These are phyloP conservation scores for Fusarium metavorans DNA, from an alignment of 2,329 filamentous ascomycete species.

Conservation along the genomic window DNA sequence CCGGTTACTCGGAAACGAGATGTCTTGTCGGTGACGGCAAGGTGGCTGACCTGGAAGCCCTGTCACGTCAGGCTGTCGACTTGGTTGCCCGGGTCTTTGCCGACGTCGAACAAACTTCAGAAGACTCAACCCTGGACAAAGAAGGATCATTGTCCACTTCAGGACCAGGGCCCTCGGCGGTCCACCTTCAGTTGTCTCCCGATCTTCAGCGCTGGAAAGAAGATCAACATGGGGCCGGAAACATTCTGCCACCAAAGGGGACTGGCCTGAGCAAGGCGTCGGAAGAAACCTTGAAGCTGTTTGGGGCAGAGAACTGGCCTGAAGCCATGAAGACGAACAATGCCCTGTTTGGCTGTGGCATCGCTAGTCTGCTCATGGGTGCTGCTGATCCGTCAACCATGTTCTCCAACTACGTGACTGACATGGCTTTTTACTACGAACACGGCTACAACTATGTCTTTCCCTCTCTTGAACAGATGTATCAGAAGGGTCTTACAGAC, in stretches of 20 bases:
- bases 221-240: slow-evolving; percentile 33
- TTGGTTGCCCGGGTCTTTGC: slow-evolving; percentile 36
- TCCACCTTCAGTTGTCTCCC: slow-evolving; percentile 33
- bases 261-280: slow-evolving; percentile 33
- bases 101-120: slow-evolving; percentile 29
- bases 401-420: slow-evolving; percentile 42
- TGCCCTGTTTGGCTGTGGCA: slow-evolving; percentile 39
- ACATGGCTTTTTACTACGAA: slow-evolving; percentile 42
- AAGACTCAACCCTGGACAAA: slow-evolving; percentile 9
- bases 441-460: slow-evolving; percentile 44
- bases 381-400: slow-evolving; percentile 36
- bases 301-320: slow-evolving; percentile 36
- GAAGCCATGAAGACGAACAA: slow-evolving; percentile 40
- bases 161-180: slow-evolving; percentile 18
- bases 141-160: slow-evolving; percentile 12
- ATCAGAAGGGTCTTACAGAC: slow-evolving; percentile 32
- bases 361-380: slow-evolving; percentile 40
- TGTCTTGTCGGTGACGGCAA: slow-evolving; percentile 30
- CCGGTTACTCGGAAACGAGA: slow-evolving; percentile 39
- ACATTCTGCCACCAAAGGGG: slow-evolving; percentile 37
- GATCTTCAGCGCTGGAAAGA: slow-evolving; percentile 38
- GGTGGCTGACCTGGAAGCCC: slow-evolving; percentile 23
- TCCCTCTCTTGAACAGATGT: slow-evolving; percentile 31
- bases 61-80: slow-evolving; percentile 31
- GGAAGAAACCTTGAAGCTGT: slow-evolving; percentile 14